Evolutionary conservation across 306 rosid species (phyloP), one percentile per base, ranked within the genome.

Genomic region (Ceratonia siliqua): DNA sequence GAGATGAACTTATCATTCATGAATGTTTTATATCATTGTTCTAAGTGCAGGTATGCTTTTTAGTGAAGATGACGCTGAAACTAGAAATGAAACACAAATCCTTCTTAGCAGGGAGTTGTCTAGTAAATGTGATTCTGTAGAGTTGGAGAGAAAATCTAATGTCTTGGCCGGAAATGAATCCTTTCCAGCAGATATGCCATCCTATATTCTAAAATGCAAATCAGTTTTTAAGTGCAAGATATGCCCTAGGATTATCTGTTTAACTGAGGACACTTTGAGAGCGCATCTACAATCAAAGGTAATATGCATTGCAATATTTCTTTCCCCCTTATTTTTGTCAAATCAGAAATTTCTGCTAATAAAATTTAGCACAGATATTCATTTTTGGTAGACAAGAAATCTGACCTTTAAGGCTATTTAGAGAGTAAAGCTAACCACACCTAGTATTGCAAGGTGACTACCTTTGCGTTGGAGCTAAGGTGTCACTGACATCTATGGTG

Each of bases 221-320:
- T 89, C 98, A 38, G 89, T 86, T 70, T 91, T 91, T 52, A 94
- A 91, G 86, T 94, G 98, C 84, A 89, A 83, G 91, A 55, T 94
- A 61, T 94, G 98, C 80, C 98, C 98, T 73, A 83, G 88, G 80
- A 72, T 91, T 81, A 84, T 91, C 72, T 94, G 97, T 77, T 84
- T 94, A 83, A 85, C 87, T 48, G 98, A 91, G 86, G 87, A 87
- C 73, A 84, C 87, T 62, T 69, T 94, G 86, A 87, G 78, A 82
- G 84, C 88, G 79, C 98, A 94, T 85, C 83, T 94, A 15, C 80
- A 85, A n/a, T 94, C 98, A 78, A 94, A 91, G 97, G 98, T 92
- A 77, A 70, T 46, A 17, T 27, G 52, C n/a, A 22, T 25, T 18
- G 32, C 67, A 1, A 32, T 68, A 17, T 68, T 81, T 43, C 78